Evolutionary conservation across 2,329 filamentous ascomycete species (phyloP), one percentile per base, ranked within the genome.

Genomic region (Fusarium sp.): DNA sequence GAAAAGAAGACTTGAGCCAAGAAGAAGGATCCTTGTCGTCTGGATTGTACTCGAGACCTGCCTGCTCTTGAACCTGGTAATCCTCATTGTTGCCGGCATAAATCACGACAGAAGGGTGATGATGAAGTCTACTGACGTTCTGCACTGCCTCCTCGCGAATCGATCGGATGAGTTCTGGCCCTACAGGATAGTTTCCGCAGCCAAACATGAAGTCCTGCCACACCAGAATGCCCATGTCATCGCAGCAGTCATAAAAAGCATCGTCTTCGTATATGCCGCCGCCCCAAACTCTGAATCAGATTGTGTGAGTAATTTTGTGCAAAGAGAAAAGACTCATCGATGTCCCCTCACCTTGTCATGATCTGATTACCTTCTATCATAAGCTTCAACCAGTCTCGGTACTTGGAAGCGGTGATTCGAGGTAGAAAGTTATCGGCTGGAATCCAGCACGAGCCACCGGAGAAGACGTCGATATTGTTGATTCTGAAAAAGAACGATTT

Each of bases 201-300:
- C n/a, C 59, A 36, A 62, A 62, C 59, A 62, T 62, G 39, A 62
- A 62, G 7, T 62, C 59, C 14, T 62, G 59, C 59, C 59, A 62
- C 3, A 62, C 49, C 3, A 62, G 24, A 24, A 62, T 62, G 17
- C 59, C 59, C n/a, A 62, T 39, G 18, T 62, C 49, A 15, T 62
- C 59, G 5, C 59, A 62, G 10, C 38, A 62, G 15, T 62, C 59
- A 17, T 62, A 62, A 22, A 62, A 62, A 10, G 38, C 38, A n/a
- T 62, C 49, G 3, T 62, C 38, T 38, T 62, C 49, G 22, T 62
- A 62, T 18, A 62, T 57, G 5, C 59, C 59, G 13, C 59, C 59
- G 14, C 59, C 59, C 59, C 59, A 62, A n/a, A 62, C 49, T 24
- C 56, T 59, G 17, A 26, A 13, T 17, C 4, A 8, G 1, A 15